Base-by-base conservation (phyloP, 1,139 yeast genomes). In the Zhuliangozyma blackwelliae region DNA sequence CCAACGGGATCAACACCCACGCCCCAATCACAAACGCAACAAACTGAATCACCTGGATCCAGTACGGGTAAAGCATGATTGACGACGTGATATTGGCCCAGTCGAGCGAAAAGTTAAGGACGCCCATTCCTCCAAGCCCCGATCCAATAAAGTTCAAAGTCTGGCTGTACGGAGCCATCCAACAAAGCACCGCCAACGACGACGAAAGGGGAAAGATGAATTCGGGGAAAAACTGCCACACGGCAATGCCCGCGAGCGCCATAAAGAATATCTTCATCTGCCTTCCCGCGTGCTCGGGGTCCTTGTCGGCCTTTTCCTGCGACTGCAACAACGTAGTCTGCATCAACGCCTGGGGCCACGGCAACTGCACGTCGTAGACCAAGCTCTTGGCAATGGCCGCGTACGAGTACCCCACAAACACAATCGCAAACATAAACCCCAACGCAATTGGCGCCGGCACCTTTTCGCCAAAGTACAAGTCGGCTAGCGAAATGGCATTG, bases 281-380 rank as follows among this genome's bases (percentile, higher is more conserved):
- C 33, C 48, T 54, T 9, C 42, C 32, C 2, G 57, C 62, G 28
- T 44, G 32, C 8, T 35, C 37, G 6, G 48, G 45, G 26, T 51
- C 51, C n/a, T 36, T 31, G 32, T 51, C 54, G 1, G 57, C 40
- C 35, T 46, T 50, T 1, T 47, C 51, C 41, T 66, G 73, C 0
- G 67, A 52, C 33, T 59, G 65, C 35, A 69, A 57, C 28, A 70
- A 52, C 1, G 72, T 61, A 0, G 74, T 65, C 43, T 70, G 75
- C 76, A 70, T 69, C 40, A 70, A 51, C 2, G 75, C 70, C 40
- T 66, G 63, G 0, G 75, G 75, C 73, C 75, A 70, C 7, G 61
- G 49, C 39, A 65, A 68, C 31, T 63, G 63, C 0, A 72, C 69
- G 40, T 68, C 73, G 40, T 67, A 66, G 2, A 68, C 46, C n/a